phyloP scores from a whole-genome alignment of 441 rosid species.

The Adansonia grandidieri region DNA sequence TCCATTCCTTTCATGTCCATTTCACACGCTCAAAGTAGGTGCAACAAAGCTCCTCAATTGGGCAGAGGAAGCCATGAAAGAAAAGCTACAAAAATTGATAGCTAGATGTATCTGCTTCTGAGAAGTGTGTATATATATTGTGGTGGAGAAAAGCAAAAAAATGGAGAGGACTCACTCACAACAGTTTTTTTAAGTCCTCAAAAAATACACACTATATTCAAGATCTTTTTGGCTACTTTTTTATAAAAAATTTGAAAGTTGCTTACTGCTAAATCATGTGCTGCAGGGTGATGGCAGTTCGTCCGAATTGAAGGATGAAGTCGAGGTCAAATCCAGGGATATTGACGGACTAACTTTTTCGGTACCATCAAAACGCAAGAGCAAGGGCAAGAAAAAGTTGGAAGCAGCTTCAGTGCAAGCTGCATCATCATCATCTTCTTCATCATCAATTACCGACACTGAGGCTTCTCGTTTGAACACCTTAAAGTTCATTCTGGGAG shows the following conservation, averaged over 20 bases:
- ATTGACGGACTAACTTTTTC: constrained; percentile 50
- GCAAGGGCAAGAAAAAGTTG: constrained; percentile 80
- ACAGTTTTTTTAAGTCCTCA: neutral
- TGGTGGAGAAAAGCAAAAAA: neutral
- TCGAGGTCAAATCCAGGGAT: constrained; percentile 83
- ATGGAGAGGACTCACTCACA: neutral
- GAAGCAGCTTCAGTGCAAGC: constrained; percentile 47
- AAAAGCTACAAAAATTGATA: neutral
- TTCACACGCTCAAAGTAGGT: neutral
- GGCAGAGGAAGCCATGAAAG: constrained; percentile 1
- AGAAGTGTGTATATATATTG: neutral
- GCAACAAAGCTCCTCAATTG: neutral
- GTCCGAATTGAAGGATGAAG: constrained; percentile 43
- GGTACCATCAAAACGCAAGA: constrained; percentile 75
- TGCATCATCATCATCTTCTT: constrained; percentile 38
- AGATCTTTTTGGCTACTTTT: neutral
- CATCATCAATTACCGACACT: constrained; percentile 39
- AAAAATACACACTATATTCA: neutral
- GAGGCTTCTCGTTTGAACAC: constrained; percentile 47
- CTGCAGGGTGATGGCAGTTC: constrained; percentile 48
- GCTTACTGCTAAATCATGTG: constrained; percentile 15
- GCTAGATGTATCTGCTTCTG: neutral
- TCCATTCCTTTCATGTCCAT: neutral
- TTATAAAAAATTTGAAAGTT: neutral
- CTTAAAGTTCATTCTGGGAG: constrained; percentile 59